A percentile compares a stretch with the other conserved stretches of the same genome.
Evolutionary conservation across 257 asterid genomes (phyloP).

Genomic region (Galeopsis tetrahit): DNA sequence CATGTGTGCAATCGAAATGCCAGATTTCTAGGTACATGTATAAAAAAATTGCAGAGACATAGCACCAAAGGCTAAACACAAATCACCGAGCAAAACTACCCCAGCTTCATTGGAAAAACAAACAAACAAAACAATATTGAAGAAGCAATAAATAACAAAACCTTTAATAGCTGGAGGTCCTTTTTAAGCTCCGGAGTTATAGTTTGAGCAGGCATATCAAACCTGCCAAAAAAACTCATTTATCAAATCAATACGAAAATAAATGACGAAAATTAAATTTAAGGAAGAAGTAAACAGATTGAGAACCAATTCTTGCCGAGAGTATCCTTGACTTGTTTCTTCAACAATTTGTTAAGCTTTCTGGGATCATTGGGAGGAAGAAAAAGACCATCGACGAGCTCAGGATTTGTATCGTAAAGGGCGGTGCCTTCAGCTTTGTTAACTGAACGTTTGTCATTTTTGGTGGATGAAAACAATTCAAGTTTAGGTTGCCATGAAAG

Average conservation of each 20-base stretch:
- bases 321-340: constrained; percentile 79
- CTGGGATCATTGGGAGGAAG: constrained; percentile 87
- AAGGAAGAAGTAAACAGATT: background rate
- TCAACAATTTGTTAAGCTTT: constrained; percentile 61
- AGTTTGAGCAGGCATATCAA: constrained; percentile 92
- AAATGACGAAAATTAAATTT: background rate
- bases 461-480: constrained; percentile 43
- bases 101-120: background rate
- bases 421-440: constrained; percentile 29
- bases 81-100: background rate
- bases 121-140: background rate
- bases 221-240: constrained; percentile 51
- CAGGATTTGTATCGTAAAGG: constrained; percentile 50
- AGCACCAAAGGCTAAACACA: background rate
- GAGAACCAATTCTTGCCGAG: constrained; percentile 84
- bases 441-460: constrained; percentile 13
- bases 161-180: constrained; percentile 88
- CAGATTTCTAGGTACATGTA: background rate
- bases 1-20: background rate
- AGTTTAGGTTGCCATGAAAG: constrained; percentile 80
- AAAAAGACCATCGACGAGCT: constrained; percentile 82
- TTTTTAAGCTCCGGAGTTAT: constrained; percentile 85
- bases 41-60: background rate
- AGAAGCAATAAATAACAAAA: constrained; percentile 26
- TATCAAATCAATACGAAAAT: constrained; percentile 6